phyloP scores from a whole-genome alignment of 1,284 basidiomycete species.

The Phlebopus sp. region DNA sequence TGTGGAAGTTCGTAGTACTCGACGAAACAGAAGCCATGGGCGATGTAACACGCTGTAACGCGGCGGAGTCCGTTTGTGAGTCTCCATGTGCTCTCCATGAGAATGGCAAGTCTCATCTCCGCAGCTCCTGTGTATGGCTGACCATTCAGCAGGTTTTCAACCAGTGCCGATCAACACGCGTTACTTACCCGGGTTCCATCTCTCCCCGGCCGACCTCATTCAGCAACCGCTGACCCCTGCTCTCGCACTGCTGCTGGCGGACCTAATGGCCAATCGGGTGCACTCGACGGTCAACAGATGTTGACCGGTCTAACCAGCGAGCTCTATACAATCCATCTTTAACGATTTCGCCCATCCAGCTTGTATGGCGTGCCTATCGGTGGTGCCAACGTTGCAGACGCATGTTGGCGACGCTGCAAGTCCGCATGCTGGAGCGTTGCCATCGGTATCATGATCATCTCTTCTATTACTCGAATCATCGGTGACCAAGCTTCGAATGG shows the following conservation, averaged over 20 bases:
- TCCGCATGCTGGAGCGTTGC: constrained; percentile 59
- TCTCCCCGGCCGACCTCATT: constrained; percentile 36
- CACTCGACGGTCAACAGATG: constrained; percentile 65
- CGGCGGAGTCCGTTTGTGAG: too few species aligned
- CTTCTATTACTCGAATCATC: constrained; percentile 71
- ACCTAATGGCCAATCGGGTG: constrained; percentile 59
- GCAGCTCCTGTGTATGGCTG: too few species aligned
- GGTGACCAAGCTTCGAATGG: constrained; percentile 55
- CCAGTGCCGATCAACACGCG: too few species aligned
- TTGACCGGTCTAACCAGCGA: constrained; percentile 67
- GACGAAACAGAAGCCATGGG: too few species aligned
- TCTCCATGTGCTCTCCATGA: too few species aligned
- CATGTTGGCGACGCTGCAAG: constrained; percentile 73
- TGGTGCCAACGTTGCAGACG: constrained; percentile 77
- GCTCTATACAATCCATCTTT: constrained; percentile 38
- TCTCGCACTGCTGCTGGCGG: constrained; percentile 69
- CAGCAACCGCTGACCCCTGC: constrained; percentile 62
- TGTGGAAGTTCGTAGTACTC: too few species aligned
- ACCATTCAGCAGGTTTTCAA: too few species aligned
- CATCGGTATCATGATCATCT: constrained; percentile 69
- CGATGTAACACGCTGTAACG: too few species aligned
- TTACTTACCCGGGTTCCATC: too few species aligned
- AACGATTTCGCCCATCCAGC: constrained; percentile 29
- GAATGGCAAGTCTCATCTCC: too few species aligned
- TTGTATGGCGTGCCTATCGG: constrained; percentile 57